Percentiles rank a stretch among this genome's conserved stretches.
Evolutionary conservation across 2,329 filamentous ascomycete species (phyloP).

Genomic region (Madurella fahalii): DNA sequence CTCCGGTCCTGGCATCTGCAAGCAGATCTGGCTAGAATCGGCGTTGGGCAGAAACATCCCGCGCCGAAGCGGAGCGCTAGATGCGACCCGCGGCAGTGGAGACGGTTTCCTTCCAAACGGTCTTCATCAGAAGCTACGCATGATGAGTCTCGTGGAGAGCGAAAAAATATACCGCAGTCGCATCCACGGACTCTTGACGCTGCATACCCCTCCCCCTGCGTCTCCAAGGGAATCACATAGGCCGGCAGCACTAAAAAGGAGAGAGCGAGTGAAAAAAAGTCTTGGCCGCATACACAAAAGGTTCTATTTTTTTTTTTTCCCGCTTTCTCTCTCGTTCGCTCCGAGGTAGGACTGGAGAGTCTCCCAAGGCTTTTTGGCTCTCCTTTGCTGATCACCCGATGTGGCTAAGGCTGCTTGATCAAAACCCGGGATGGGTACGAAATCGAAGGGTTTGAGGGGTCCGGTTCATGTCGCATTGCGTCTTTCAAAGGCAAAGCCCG

Average conservation of each 20-base stretch:
- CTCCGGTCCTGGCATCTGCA: neutral
- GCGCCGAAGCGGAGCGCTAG: neutral
- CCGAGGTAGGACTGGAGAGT: neutral
- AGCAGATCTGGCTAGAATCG: constrained; percentile 16
- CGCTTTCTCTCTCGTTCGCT: neutral
- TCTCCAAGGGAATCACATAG: neutral
- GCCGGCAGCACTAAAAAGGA: neutral
- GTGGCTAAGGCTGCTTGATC: neutral
- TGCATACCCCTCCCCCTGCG: too few species aligned
- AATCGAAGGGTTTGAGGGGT: neutral
- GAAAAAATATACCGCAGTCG: constrained; percentile 22
- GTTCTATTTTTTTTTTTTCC: constrained; percentile 12
- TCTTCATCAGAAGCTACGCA: neutral
- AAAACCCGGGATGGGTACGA: neutral
- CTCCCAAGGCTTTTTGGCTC: neutral
- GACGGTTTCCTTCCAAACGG: too few species aligned
- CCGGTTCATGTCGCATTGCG: constrained; percentile 3
- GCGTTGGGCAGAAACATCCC: constrained; percentile 20
- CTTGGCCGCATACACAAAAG: constrained; percentile 8
- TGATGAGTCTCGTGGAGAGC: neutral
- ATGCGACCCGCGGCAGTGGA: constrained; percentile 1
- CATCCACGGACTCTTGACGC: constrained; percentile 3
- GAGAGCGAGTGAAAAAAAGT: neutral
- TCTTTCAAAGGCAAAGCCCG: constrained; percentile 8
- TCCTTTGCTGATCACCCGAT: constrained; percentile 1